These are phyloP conservation scores for Cyclanthera cordifolia DNA, from an alignment of 306 rosid species.

Conservation along the genomic window DNA sequence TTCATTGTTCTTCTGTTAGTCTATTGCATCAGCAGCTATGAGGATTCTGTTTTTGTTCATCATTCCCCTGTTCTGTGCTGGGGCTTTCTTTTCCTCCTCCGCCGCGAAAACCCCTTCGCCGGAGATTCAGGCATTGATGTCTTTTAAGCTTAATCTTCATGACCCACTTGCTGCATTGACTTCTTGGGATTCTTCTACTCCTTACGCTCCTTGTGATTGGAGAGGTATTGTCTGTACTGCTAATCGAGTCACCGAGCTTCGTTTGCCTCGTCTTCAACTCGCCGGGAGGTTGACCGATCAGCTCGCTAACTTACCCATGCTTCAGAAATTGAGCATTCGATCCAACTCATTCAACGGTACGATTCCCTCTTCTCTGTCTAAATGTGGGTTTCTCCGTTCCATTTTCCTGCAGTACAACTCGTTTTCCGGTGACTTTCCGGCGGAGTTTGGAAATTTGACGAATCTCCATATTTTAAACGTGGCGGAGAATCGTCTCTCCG, in stretches of 20 bases:
- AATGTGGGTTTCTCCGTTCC: slow-evolving; percentile 53
- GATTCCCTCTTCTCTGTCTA: slow-evolving; percentile 45
- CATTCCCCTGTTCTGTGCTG: slow-evolving; percentile 11
- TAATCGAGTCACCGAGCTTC: slow-evolving; percentile 56
- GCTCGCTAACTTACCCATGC: slow-evolving; percentile 39
- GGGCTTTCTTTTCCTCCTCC: slow-evolving; percentile 40
- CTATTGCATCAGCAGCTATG: slow-evolving; percentile 10
- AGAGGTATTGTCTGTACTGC: slow-evolving; percentile 45
- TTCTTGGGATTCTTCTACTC: slow-evolving; percentile 59
- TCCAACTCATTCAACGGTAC: slow-evolving; percentile 72
- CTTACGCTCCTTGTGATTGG: slow-evolving; percentile 90
- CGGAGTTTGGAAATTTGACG: slow-evolving; percentile 53
- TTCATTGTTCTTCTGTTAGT: background rate
- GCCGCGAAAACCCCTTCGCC: slow-evolving; percentile 19
- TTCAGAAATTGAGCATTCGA: slow-evolving; percentile 59
- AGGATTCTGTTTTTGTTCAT: slow-evolving; percentile 12
- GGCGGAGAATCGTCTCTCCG: slow-evolving; percentile 66
- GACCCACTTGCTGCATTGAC: slow-evolving; percentile 56
- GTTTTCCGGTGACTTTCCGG: slow-evolving; percentile 54
- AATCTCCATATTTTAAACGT: slow-evolving; percentile 46
- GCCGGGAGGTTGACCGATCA: slow-evolving; percentile 55
- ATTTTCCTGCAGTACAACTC: slow-evolving; percentile 65
- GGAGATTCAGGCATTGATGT: slow-evolving; percentile 62
- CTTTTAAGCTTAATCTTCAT: slow-evolving; percentile 56
- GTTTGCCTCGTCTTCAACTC: slow-evolving; percentile 70